phyloP scores from a whole-genome alignment of 192 early-diverging fungal genomes.

The Backusella liffmaniae region DNA sequence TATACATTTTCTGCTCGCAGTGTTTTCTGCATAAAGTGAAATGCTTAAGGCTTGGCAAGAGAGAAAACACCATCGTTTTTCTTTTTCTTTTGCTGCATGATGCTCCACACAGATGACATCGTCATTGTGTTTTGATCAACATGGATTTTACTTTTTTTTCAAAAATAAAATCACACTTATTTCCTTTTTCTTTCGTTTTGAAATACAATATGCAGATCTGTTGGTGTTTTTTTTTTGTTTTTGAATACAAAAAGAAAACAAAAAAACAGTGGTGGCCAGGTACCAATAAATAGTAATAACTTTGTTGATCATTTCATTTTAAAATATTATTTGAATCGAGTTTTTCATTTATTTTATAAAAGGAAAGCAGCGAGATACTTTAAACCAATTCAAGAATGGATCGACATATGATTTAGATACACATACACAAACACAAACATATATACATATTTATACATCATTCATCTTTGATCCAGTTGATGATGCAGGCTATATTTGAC shows the following conservation, averaged over 20 bases:
- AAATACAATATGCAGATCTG: background rate
- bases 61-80: background rate
- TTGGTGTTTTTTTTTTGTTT: background rate
- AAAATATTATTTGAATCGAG: background rate
- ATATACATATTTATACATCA: background rate
- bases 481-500: too few species aligned
- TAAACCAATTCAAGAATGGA: background rate
- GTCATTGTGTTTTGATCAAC: background rate
- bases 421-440: background rate
- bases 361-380: background rate
- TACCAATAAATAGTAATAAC: background rate
- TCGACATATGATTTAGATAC: background rate
- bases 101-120: background rate
- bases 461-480: too few species aligned
- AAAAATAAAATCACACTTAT: background rate
- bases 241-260: too few species aligned
- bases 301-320: background rate
- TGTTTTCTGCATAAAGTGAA: conserved; percentile 4
- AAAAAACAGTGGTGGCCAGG: background rate
- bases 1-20: background rate
- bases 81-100: background rate
- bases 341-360: background rate
- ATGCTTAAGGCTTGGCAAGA: background rate
- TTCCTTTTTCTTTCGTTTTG: background rate
- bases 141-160: background rate